Base-by-base conservation (phyloP, 108 stramenopile species). In the Nitzschia inconspicua region DNA sequence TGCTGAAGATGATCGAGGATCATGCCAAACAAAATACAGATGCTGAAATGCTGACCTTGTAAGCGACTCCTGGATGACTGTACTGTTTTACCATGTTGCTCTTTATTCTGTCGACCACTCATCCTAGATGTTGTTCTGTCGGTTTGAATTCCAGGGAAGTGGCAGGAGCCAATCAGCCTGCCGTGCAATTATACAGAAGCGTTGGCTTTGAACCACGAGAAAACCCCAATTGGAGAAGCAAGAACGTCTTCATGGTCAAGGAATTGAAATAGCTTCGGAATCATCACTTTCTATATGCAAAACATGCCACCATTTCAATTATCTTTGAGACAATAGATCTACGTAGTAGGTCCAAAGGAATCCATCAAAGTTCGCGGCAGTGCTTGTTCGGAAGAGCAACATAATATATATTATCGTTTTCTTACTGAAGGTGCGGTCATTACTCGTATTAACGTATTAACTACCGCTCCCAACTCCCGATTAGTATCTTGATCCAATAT, bases 41-140 rank as follows among this genome's bases (percentile, higher is more conserved):
- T 52, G 71, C 71, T 2, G 65, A 72, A 24, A 25, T 59, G 16
- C 29, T 72, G 27, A 72, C 71, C n/a, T 59, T 72, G 71, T 61
- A 44, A 60, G 70, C 64, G 44, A 11, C 9, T n/a, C 5, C 23
- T 29, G 7, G 23, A 46, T 46, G 44, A n/a, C 6, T 14, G 14
- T 14, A 39, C 37, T 39, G n/a, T 39, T 39, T 11, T 39, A 39
- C n/a, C 11, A 39, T 1, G 11, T 11, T 39, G n/a, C 14, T 39
- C 37, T 11, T 39, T 14, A 39, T 14, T 39, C 14, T 39, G 11
- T 14, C 37, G 11, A n/a, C 37, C n/a, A 39, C 0, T n/a, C n/a
- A n/a, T n/a, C n/a, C n/a, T n/a, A n/a, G 25, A 25, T 52, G 8
- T 27, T 25, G 28, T 52, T 22, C 26, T 24, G 22, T 27, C 43